Percentiles rank a stretch among this genome's conserved stretches.
Conservation (phyloP, 2,329 filamentous ascomycete genomes). For the Ophiostoma sp. region DNA sequence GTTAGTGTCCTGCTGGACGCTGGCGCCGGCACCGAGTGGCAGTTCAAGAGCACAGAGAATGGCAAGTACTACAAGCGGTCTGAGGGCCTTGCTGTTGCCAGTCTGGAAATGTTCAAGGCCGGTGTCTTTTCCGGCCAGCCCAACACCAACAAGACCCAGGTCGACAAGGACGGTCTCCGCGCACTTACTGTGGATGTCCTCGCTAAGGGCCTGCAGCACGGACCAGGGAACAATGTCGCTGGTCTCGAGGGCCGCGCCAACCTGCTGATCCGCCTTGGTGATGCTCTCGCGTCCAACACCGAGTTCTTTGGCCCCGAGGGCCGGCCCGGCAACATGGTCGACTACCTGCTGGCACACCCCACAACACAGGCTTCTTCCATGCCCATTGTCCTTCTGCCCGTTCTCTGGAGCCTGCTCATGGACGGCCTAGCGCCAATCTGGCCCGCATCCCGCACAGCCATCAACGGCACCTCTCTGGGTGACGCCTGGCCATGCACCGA, state of each 20-base stretch:
- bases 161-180: constrained; percentile 76
- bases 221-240: constrained; percentile 71
- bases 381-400: constrained; percentile 78
- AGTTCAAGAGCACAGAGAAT: constrained; percentile 86
- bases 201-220: constrained; percentile 78
- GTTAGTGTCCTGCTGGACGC: constrained; percentile 60
- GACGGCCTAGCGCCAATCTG: constrained; percentile 81
- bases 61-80: constrained; percentile 76
- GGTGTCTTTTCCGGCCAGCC: constrained; percentile 82
- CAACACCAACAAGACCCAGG: constrained; percentile 70
- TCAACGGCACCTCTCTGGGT: constrained; percentile 81
- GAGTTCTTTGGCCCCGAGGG: constrained; percentile 80
- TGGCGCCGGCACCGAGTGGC: constrained; percentile 85
- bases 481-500: constrained; percentile 89
- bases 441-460: constrained; percentile 77
- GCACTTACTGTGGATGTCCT: constrained; percentile 68
- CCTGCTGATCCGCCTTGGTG: constrained; percentile 67
- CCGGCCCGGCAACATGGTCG: constrained; percentile 89
- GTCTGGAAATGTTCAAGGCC: constrained; percentile 86
- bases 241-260: constrained; percentile 80
- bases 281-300: constrained; percentile 67
- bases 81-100: constrained; percentile 75
- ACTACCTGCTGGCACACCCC: constrained; percentile 88
- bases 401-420: constrained; percentile 87
- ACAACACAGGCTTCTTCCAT: constrained; percentile 83